A percentile compares a stretch with the other conserved stretches of the same genome.
Evolutionary conservation across 2,329 filamentous ascomycete genomes (phyloP).

Genomic region (Ramularia endophylla): DNA sequence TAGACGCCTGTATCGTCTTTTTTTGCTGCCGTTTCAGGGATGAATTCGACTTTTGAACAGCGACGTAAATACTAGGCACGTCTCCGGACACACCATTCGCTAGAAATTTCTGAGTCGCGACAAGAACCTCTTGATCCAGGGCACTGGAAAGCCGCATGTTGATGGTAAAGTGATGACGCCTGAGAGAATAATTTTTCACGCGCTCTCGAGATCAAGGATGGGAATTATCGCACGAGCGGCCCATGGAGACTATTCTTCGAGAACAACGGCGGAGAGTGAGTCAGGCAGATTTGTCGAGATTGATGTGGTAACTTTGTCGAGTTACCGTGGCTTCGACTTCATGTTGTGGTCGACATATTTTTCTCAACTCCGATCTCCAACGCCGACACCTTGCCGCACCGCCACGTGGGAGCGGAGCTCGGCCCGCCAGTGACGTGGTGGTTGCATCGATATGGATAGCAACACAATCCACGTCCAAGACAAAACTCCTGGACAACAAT

Average conservation of each 20-base stretch:
- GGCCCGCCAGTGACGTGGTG: background rate
- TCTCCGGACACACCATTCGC: conserved; percentile 21
- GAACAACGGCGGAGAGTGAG: no score
- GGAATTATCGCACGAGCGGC: no score
- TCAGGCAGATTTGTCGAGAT: no score
- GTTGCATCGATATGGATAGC: no score
- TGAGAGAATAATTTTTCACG: no score
- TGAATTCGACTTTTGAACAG: conserved; percentile 80
- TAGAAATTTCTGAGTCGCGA: conserved; percentile 25
- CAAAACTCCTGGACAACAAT: conserved; percentile 34
- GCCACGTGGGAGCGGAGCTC: background rate
- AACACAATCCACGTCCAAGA: background rate
- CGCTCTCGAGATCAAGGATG: no score
- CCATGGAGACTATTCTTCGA: no score
- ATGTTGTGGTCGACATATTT: no score
- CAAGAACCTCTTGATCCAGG: conserved; percentile 53
- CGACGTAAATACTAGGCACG: conserved; percentile 57
- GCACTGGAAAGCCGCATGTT: conserved; percentile 3
- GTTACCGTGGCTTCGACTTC: no score
- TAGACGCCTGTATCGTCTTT: conserved; percentile 72
- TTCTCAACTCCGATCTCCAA: no score
- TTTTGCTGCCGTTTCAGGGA: conserved; percentile 78
- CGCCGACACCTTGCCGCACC: background rate
- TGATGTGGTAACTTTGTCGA: no score
- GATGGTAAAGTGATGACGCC: no score